These are phyloP conservation scores for Vararia minispora DNA, from an alignment of 768 basidiomycete species.

Conservation along the genomic window DNA sequence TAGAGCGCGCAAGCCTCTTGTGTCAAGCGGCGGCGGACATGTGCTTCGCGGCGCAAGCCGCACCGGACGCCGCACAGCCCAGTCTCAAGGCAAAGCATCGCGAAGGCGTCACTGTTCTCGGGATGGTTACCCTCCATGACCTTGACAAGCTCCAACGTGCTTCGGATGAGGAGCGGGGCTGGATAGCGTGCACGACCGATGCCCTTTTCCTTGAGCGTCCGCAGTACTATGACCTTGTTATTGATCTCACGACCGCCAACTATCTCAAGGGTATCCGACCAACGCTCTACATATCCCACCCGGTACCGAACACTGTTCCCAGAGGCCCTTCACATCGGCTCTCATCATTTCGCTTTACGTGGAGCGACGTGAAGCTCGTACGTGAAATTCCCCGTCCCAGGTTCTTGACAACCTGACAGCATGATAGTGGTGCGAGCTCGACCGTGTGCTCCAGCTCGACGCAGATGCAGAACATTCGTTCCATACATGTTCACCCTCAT, in stretches of 20 bases:
- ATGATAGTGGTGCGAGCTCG: constrained; percentile 65
- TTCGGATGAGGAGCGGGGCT: constrained; percentile 51
- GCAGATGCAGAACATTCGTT: constrained; percentile 18
- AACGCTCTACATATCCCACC: constrained; percentile 51
- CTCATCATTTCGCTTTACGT: constrained; percentile 59
- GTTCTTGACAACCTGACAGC: constrained; percentile 1
- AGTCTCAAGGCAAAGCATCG: constrained; percentile 29
- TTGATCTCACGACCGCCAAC: constrained; percentile 65
- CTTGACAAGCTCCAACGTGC: constrained; percentile 49
- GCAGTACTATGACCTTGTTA: constrained; percentile 65
- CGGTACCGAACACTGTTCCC: constrained; percentile 24
- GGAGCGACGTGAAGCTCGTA: constrained; percentile 75
- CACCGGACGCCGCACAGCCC: constrained; percentile 5
- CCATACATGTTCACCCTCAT: constrained; percentile 9
- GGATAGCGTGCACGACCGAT: constrained; percentile 83
- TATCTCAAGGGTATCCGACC: constrained; percentile 52
- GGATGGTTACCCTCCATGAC: constrained; percentile 72
- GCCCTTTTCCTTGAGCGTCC: constrained; percentile 79
- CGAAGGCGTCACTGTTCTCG: constrained; percentile 56
- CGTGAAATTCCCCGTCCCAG: constrained; percentile 12
- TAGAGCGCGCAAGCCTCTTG: constrained; percentile 68
- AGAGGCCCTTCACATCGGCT: constrained; percentile 42
- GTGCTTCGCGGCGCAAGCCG: constrained; percentile 33
- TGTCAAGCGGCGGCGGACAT: constrained; percentile 53
- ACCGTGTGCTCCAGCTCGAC: constrained; percentile 54